Conservation (phyloP, 352 stramenopile species). For the Pythium folliculosum region DNA sequence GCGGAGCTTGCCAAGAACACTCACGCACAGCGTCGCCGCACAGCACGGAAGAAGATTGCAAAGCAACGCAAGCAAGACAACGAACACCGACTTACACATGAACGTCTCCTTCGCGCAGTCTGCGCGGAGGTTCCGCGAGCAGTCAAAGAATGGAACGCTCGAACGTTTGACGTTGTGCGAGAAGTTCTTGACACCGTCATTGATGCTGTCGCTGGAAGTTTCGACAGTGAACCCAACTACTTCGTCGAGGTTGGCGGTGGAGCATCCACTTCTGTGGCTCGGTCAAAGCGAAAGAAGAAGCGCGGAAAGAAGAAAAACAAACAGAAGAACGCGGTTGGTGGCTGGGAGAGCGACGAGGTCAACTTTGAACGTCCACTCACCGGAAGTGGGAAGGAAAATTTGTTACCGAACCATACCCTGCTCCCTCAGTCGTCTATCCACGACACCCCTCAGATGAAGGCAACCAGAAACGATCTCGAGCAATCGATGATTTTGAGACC, state of each 20-base stretch:
- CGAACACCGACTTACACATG: slow-evolving; percentile 39
- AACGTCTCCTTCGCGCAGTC: slow-evolving; percentile 39
- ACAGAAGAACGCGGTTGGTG: background rate
- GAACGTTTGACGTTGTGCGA: slow-evolving; percentile 28
- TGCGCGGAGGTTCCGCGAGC: slow-evolving; percentile 43
- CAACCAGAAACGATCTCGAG: background rate
- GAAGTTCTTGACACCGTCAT: slow-evolving; percentile 49
- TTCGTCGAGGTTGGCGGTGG: background rate
- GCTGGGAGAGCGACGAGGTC: background rate
- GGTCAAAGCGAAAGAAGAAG: slow-evolving; percentile 30
- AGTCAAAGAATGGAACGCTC: slow-evolving; percentile 36
- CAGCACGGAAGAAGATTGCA: slow-evolving; percentile 65
- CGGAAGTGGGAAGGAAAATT: slow-evolving; percentile 19
- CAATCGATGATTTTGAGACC: slow-evolving; percentile 16
- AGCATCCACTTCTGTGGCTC: background rate
- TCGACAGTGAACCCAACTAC: background rate
- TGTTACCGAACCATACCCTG: slow-evolving; percentile 1
- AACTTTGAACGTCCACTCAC: background rate
- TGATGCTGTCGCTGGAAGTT: slow-evolving; percentile 29
- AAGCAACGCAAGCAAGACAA: slow-evolving; percentile 59
- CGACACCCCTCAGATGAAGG: background rate
- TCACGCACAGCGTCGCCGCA: slow-evolving; percentile 49
- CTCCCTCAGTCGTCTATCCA: background rate
- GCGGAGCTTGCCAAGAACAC: slow-evolving; percentile 10
- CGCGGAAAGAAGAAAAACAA: slow-evolving; percentile 32